Base-by-base conservation (phyloP, 2,329 filamentous ascomycete species). In the Ceratocystis destructans region DNA sequence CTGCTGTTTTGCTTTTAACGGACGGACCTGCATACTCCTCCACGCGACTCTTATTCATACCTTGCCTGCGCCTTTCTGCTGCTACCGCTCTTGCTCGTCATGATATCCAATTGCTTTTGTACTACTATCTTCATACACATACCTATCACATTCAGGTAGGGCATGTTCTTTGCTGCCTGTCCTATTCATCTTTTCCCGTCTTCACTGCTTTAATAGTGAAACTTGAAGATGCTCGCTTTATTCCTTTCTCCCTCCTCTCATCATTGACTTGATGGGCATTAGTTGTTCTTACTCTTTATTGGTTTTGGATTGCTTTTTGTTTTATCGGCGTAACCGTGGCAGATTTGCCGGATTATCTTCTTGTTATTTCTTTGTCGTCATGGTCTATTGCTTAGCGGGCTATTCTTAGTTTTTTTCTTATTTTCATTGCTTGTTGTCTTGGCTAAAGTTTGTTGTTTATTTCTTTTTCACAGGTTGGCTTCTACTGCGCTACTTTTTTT, bases 81-180 rank as follows among this genome's bases (percentile, higher is more conserved):
- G 31, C 41, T 12, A 33, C 50, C n/a, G 37, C 57, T 20, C 59
- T 46, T 33, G 50, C 61, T 64, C 57, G 65, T 28, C 65, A 64
- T 67, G 65, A 67, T 67, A 64, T 64, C 65, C 61, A 41, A 10
- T 28, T 17, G 15, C n/a, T 55, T 61, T 45, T 64, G 62, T 67
- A 67, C 62, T 64, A 67, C 66, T 64, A 67, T 31, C 37, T 62
- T 46, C 61, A 62, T 45, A 25, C 22, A 41, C 37, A 12, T 41
- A 15, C 10, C 37, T 41, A 41, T 2, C 37, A 41, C 37, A 41
- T 15, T 5, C 12, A 12, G 37, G 37, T 3, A 12, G 37, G 12
- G 37, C 37, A 41, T 15, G 37, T 1, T 4, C 37, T 41, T 41
- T 41, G 37, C 37, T 17, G 8, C 25, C 28, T 15, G 5, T n/a